A percentile compares a stretch with the other conserved stretches of the same genome.
These are phyloP conservation scores for Microdochium bolleyi DNA, from an alignment of 2,329 filamentous ascomycete genomes.

Conservation along the genomic window DNA sequence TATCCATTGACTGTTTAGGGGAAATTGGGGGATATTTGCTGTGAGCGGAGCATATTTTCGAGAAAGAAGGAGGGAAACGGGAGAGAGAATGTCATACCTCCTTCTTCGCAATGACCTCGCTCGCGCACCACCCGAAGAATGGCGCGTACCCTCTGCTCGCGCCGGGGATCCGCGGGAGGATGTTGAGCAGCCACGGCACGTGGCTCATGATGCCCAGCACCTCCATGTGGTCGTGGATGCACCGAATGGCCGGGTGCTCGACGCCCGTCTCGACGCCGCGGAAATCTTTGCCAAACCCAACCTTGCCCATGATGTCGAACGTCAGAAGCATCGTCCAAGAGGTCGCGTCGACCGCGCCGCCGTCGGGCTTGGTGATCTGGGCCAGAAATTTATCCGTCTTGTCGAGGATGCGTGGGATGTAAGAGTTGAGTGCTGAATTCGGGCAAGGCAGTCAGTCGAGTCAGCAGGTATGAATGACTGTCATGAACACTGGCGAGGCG, in stretches of 20 bases:
- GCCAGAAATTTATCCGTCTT: conserved; percentile 1
- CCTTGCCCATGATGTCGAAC: conserved; percentile 4
- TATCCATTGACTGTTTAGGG: background rate
- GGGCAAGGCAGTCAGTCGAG: too few relatives aligned
- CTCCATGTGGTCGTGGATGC: conserved; percentile 1
- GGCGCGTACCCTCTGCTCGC: background rate
- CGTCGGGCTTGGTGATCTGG: conserved; percentile 18
- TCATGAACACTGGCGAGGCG: too few relatives aligned
- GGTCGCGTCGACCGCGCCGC: background rate
- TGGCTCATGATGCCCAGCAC: conserved; percentile 1
- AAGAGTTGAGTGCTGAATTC: background rate
- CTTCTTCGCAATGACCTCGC: background rate
- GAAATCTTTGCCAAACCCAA: conserved; percentile 2
- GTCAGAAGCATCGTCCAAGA: background rate
- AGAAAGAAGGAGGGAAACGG: background rate
- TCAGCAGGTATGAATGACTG: too few relatives aligned
- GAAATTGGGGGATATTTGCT: too few relatives aligned
- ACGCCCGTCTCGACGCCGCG: background rate
- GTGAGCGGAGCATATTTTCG: too few relatives aligned
- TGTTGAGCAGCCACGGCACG: conserved; percentile 3
- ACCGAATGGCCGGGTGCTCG: conserved; percentile 1
- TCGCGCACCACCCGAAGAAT: conserved; percentile 1
- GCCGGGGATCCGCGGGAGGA: background rate
- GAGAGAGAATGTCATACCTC: background rate
- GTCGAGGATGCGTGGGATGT: background rate